Base-by-base conservation (phyloP, 1,139 yeast genomes). In the Kurtzmaniella quercitrusa region DNA sequence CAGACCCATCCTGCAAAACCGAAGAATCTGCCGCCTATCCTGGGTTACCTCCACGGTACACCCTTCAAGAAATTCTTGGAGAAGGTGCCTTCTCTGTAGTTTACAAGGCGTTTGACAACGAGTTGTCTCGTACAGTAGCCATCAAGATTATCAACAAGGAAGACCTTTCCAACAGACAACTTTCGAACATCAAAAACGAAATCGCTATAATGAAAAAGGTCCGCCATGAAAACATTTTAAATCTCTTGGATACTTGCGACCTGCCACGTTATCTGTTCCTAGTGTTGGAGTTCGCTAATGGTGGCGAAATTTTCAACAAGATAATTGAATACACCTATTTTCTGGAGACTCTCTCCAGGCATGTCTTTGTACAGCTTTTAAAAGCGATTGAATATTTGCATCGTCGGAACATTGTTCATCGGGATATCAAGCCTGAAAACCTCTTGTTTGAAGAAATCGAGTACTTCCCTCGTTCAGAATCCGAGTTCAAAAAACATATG, bases 341-440 rank as follows among this genome's bases (percentile, higher is more conserved):
- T 60, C 79, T 90, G 39, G 98, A 93, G 60, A 84, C 84, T 51
- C 71, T 93, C 45, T 74, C 95, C 6, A 74, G 95, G 39, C 97
- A 91, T 66, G 85, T 91, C 11, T 87, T 93, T 48, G 66, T 74
- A 39, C 98, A 93, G 60, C 82, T 93, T 41, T 89, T 95, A 9
- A 73, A 82, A 42, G 94, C 98, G 0, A 75, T 93, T 19, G 77
- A 81, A 49, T 87, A 88, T 62, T 70, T 93, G 54, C 98, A 93
- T 65, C 81, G 81, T 50, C 81, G 79, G 45, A 95, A 96, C 42
- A 83, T 93, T 38, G 98, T 90, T 16, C 98, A 93, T 62, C 75
- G 98, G 45, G 98, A 93, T 63, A 85, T 93, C 53, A 93, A 93
- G 61, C 98, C 98, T 0, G 98, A 93, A 57, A 93, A 93, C 62